phyloP scores from a whole-genome alignment of 441 rosid genomes.

The Bruguiera hainesii region DNA sequence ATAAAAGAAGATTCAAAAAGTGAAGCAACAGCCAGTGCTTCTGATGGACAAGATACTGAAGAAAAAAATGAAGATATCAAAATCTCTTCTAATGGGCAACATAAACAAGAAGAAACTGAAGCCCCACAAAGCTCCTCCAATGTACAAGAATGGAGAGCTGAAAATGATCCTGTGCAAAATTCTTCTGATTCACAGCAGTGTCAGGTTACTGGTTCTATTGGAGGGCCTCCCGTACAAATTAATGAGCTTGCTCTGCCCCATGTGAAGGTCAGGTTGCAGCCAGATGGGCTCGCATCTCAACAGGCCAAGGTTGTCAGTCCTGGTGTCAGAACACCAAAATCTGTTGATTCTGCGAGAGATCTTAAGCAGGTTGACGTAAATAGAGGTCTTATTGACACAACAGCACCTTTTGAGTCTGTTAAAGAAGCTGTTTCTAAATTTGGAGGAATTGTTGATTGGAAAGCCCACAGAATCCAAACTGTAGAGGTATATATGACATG shows the following conservation, averaged over 20 bases:
- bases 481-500: conserved; percentile 54
- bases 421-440: conserved; percentile 93
- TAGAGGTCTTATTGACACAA: conserved; percentile 73
- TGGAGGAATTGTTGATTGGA: conserved; percentile 98
- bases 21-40: conserved; percentile 1
- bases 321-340: conserved; percentile 17
- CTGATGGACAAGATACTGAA: background rate
- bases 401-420: conserved; percentile 93
- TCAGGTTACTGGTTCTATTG: conserved; percentile 24
- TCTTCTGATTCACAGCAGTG: conserved; percentile 25
- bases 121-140: conserved; percentile 1
- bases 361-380: conserved; percentile 25
- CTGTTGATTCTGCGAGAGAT: conserved; percentile 18
- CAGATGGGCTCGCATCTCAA: conserved; percentile 10
- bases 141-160: background rate
- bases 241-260: conserved; percentile 21
- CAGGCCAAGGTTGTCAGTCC: conserved; percentile 15
- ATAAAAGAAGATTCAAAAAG: conserved; percentile 32
- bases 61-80: background rate
- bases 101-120: conserved; percentile 2
- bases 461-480: conserved; percentile 75
- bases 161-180: conserved; percentile 14
- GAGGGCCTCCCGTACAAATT: conserved; percentile 22
- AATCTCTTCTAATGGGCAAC: conserved; percentile 7
- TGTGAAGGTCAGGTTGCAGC: conserved; percentile 18